These are phyloP conservation scores for Striga hermonthica DNA, from an alignment of 305 asterid species.

Conservation along the genomic window DNA sequence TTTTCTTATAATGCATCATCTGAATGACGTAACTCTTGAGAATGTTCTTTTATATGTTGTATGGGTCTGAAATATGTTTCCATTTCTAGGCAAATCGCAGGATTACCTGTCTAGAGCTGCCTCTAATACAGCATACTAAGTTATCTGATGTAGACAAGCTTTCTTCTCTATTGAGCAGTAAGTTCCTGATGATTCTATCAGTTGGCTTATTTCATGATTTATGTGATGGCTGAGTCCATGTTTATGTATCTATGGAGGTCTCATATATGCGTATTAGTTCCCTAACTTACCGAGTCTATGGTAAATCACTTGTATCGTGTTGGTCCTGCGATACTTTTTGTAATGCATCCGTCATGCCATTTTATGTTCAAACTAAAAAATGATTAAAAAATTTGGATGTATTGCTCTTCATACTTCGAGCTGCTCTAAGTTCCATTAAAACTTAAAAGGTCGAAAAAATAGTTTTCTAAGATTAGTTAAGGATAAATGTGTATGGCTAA, in stretches of 20 bases:
- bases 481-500: too few relatives aligned
- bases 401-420: too few relatives aligned
- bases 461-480: too few relatives aligned
- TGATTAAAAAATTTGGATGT: too few relatives aligned
- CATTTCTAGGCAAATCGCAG: conserved; percentile 54
- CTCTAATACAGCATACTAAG: conserved; percentile 69
- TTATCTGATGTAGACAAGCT: conserved; percentile 58
- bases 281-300: too few relatives aligned
- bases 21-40: not conserved
- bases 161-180: conserved; percentile 54
- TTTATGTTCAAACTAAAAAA: too few relatives aligned
- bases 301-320: too few relatives aligned
- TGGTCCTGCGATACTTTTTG: too few relatives aligned
- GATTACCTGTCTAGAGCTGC: conserved; percentile 69
- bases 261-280: too few relatives aligned
- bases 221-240: not conserved
- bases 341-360: not conserved
- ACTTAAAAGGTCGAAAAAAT: too few relatives aligned
- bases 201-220: conserved; percentile 12
- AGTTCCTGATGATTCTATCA: conserved; percentile 28
- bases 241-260: too few relatives aligned
- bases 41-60: not conserved
- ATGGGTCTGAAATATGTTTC: not conserved
- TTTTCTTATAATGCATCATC: not conserved
- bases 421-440: too few relatives aligned